Conservation (phyloP, 108 stramenopile species). For the Cyclotella kingstonii region DNA sequence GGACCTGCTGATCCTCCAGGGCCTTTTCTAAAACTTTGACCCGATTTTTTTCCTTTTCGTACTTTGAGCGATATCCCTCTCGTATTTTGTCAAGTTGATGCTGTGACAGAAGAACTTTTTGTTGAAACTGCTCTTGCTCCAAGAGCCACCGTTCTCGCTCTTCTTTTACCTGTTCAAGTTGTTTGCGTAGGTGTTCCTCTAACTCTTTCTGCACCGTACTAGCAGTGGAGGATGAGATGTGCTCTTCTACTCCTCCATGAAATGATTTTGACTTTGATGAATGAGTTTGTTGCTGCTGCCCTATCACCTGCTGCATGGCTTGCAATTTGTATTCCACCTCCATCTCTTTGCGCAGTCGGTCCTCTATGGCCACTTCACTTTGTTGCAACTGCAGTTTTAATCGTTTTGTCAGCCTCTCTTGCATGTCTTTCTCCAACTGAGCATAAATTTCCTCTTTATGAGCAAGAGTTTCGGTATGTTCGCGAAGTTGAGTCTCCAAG, state of each 20-base stretch:
- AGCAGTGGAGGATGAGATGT: not conserved
- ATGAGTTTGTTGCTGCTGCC: constrained; percentile 12
- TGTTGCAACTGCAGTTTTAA: constrained; percentile 22
- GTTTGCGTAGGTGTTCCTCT: constrained; percentile 20
- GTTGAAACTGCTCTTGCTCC: constrained; percentile 31
- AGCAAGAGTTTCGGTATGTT: not conserved
- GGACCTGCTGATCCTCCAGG: constrained; percentile 9
- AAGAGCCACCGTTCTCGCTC: constrained; percentile 30
- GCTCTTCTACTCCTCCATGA: not conserved
- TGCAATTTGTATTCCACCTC: constrained; percentile 15
- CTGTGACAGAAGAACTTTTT: constrained; percentile 14
- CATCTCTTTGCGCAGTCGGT: constrained; percentile 22
- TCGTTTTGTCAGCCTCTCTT: constrained; percentile 27
- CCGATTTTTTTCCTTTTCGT: constrained; percentile 21
- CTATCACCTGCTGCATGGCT: not conserved
- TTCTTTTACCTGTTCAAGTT: constrained; percentile 23
- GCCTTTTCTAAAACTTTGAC: constrained; percentile 20
- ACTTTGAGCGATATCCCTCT: constrained; percentile 29
- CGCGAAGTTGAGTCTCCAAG: constrained; percentile 15
- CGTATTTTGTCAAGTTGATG: constrained; percentile 26
- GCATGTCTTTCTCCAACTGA: constrained; percentile 36
- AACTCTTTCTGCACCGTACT: not conserved
- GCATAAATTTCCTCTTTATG: constrained; percentile 4
- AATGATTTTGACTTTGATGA: not conserved
- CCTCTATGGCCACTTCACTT: constrained; percentile 21